Base-by-base conservation (phyloP, 2,329 filamentous ascomycete species). In the Penicillium sp. region DNA sequence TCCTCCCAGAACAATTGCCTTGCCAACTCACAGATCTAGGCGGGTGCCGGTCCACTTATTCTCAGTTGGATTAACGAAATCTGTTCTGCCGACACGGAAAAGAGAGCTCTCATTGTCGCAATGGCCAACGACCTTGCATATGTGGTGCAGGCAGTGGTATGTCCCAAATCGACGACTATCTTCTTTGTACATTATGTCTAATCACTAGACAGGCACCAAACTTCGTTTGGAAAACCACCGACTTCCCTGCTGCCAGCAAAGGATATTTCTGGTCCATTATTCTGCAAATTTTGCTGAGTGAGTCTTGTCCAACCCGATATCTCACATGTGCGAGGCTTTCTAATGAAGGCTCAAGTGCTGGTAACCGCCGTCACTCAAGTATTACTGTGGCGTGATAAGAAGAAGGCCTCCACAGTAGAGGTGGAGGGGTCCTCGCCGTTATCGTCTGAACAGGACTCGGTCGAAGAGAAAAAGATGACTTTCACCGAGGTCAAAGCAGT, bases 181-280 rank as follows among this genome's bases (percentile, higher is more conserved):
- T 4, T 7, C 3, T 6, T 11, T 3, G 13, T 11, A n/a, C 4
- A n/a, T 4, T 4, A 10, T 10, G 16, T 9, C 31, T 44, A 20
- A 41, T 6, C 3, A 6, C 3, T 8, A 5, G 5, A 4, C 19
- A 56, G 53, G 54, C 56, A 1, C 66, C 66, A 0, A 69, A 69
- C 34, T 69, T 70, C 33, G 60, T 70, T 2, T 70, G 67, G 67
- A 68, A 69, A 36, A 69, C 66, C 1, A 63, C 61, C 1, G 62
- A 61, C 4, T 70, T 68, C 20, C 67, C 67, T 1, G 66, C 66
- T 1, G 51, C 42, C 10, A 65, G 63, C 18, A 18, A 41, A 2
- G 67, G 67, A 4, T 69, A 69, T 36, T 47, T 57, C 1, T 70
- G 59, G 59, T 60, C 54, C 1, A 62, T 67, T 13, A 46, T 64